These are phyloP conservation scores for Aspergillus sp. DNA, from an alignment of 2,329 filamentous ascomycete species.

Conservation along the genomic window DNA sequence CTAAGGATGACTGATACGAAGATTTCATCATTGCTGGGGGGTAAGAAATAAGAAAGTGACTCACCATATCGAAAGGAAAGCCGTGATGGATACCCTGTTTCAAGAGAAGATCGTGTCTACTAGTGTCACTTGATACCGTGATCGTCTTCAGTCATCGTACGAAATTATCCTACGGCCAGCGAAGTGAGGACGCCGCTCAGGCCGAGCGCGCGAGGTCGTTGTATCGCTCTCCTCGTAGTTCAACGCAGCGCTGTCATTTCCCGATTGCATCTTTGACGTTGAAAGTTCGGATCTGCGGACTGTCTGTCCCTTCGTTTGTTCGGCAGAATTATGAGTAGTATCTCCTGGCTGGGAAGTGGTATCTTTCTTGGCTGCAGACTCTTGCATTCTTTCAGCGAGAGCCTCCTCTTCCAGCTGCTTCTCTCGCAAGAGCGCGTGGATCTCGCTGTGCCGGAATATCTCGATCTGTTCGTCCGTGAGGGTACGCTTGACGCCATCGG, in stretches of 20 bases:
- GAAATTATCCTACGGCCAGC: conserved; percentile 34
- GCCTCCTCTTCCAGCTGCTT: conserved; percentile 31
- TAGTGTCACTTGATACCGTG: neutral
- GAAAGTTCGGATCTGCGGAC: neutral
- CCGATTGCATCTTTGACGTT: neutral
- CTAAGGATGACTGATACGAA: conserved; percentile 96
- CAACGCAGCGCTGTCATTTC: conserved; percentile 33
- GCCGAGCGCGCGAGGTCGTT: neutral
- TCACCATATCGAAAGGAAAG: conserved; percentile 6
- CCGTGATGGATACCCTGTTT: neutral
- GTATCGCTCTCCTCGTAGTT: conserved; percentile 41
- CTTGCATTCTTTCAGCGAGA: conserved; percentile 14
- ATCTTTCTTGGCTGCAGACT: conserved; percentile 7
- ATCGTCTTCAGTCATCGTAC: conserved; percentile 32
- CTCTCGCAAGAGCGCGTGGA: conserved; percentile 66
- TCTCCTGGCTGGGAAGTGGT: neutral
- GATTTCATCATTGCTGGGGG: conserved; percentile 71
- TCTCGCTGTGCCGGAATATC: conserved; percentile 86
- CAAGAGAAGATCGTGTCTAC: neutral
- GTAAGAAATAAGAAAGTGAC: conserved; percentile 10
- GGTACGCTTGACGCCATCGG: conserved; percentile 82
- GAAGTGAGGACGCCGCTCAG: conserved; percentile 12
- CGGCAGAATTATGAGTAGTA: neutral
- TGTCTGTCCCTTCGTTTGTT: neutral
- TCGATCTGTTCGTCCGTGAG: conserved; percentile 87